phyloP scores from a whole-genome alignment of 148 eudicot species.

The Fagopyrum esculentum region DNA sequence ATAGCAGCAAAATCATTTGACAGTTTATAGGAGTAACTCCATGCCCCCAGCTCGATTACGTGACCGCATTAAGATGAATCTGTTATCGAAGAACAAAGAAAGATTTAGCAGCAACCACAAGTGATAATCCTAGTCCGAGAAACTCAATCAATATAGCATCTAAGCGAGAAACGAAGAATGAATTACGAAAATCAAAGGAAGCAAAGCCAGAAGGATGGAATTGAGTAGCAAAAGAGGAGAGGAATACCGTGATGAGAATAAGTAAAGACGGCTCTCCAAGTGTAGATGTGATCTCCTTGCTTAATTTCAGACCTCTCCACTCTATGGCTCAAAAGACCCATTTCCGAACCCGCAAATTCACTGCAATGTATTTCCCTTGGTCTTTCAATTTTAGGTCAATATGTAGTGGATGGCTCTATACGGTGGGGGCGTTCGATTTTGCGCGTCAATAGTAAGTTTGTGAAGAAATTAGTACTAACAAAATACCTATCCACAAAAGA shows the following conservation, averaged over 20 bases:
- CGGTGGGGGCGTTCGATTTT: background rate
- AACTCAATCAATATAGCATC: background rate
- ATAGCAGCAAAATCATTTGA: background rate
- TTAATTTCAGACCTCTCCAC: too few relatives aligned
- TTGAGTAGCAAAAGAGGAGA: background rate
- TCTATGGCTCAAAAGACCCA: too few relatives aligned
- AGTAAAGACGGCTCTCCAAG: conserved; percentile 90
- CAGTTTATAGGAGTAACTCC: background rate
- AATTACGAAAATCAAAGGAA: background rate
- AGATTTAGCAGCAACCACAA: background rate
- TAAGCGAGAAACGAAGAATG: background rate
- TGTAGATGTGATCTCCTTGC: too few relatives aligned
- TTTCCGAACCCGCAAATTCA: too few relatives aligned
- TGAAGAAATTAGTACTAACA: background rate
- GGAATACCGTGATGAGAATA: conserved; percentile 88
- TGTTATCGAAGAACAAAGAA: background rate
- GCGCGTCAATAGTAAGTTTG: background rate
- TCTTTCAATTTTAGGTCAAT: background rate
- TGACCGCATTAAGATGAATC: background rate
- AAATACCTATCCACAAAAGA: background rate
- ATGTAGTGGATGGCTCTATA: background rate
- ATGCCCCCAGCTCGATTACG: background rate
- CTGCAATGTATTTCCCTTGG: background rate
- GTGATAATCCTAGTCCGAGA: background rate
- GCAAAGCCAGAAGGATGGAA: background rate